Evolutionary conservation across 139 green algal genomes (phyloP), one percentile per base, ranked within the genome.

Genomic region (Micractinium conductrix): DNA sequence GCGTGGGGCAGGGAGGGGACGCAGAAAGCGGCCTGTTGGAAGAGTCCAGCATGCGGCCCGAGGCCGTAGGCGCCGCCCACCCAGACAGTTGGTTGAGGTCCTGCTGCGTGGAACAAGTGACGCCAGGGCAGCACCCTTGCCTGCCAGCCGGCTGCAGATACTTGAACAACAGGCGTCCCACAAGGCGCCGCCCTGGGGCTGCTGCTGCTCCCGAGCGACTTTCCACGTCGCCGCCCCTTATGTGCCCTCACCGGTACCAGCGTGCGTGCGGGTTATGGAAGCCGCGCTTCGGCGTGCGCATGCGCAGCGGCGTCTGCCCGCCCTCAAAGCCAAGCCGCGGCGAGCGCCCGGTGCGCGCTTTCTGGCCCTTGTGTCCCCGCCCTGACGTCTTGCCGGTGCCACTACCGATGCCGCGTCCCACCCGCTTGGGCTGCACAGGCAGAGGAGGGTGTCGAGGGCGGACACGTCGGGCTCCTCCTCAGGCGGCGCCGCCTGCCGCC

Each of bases 281-380:
- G 28, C 94, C 94, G 42, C 90, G 85, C 75, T 95, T 95, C 17
- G 92, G 91, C 24, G 94, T 38, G 19, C 90, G 86, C 48, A 92
- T 69, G 14, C 89, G 73, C 72, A 96, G 84, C n/a, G 94, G 94
- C 50, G 92, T 97, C 87, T 96, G 93, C 6, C 94, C 94, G 40
- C 94, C 94, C 83, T 97, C 94, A 86, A 97, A 97, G 0, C 94
- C 94, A 1, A 91, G 50, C 85, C 89, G 90, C 2, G 89, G 87
- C 21, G 30, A 86, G 24, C 89, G 73, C 2, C 91, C 91, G 83
- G 86, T 79, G 19, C 94, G 88, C 38, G 94, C 88, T 43, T 96
- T 95, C 78, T 97, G 93, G 9, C 94, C 94, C 79, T 97, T 96
- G 84, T 96, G 93, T 22, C 94, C 94, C 17, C 92, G 44, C 24